Evolutionary conservation across 495 filamentous ascomycete species (phyloP), one percentile per base, ranked within the genome.

Genomic region (Aspergillus indologenus): DNA sequence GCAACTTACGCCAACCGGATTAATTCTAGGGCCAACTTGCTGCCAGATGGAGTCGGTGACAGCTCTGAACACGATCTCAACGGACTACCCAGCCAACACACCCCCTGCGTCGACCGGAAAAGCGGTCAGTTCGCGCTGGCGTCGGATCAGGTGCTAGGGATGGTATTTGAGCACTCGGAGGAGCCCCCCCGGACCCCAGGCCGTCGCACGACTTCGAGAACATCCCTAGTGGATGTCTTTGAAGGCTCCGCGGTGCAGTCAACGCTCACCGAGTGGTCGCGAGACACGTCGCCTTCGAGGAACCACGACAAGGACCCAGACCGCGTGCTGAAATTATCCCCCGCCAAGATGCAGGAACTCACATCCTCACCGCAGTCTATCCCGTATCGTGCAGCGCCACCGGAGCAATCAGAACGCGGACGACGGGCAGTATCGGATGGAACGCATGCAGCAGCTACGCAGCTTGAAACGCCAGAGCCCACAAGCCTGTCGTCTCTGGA

Each of bases 351-450:
- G 34, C 74, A 83, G 55, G 81, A 81, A 55, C 73, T 84, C 26
- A 82, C 79, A 22, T 81, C 81, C 2, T 81, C 81, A 18, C 81
- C 81, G 18, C 73, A 83, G 11, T 83, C 79, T 20, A 74, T 83
- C 12, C 80, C 82, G 1, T 67, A 73, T 47, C 71, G 67, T 15
- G 67, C 69, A 29, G 61, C 62, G 20, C 60, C 64, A 15, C 60
- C 66, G 19, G 66, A 74, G 24, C 34, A 40, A 40, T 43, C 29
- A 20, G 66, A 66, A 11, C 53, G 57, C 7, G 66, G 65, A n/a
- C 62, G 63, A 53, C 64, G 67, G 52, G 57, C 58, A 15, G 62
- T 69, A 5, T 69, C 72, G 4, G 70, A 75, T 9, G 64, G 64
- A 15, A 46, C 54, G 20, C 59, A 63, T 42, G 19, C 9, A 4